Percentiles rank a stretch among this genome's conserved stretches.
These are phyloP conservation scores for Sugiyamaella smithiae DNA, from an alignment of 805 yeast species.

Conservation along the genomic window DNA sequence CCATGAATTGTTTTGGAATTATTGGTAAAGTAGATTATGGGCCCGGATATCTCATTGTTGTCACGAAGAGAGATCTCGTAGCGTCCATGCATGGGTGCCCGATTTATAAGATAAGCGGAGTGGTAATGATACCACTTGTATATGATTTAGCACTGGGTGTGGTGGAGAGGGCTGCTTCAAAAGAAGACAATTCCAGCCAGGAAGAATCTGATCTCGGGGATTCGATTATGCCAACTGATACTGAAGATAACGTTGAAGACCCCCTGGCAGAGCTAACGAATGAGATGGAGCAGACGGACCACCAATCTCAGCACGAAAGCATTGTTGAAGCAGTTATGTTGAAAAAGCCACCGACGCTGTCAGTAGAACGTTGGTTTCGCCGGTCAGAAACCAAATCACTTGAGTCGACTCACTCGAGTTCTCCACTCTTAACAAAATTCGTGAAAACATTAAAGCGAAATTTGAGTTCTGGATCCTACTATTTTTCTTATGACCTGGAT, in stretches of 20 bases:
- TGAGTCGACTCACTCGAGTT: too few species aligned
- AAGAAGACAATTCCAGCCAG: slow-evolving; percentile 4
- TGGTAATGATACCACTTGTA: slow-evolving; percentile 23
- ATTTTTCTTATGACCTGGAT: slow-evolving; percentile 33
- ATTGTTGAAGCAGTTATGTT: slow-evolving; percentile 15
- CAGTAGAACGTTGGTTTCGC: background rate
- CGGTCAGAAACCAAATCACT: background rate
- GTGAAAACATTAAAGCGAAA: slow-evolving; percentile 11
- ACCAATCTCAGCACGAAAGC: background rate
- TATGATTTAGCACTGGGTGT: background rate
- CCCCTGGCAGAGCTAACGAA: background rate
- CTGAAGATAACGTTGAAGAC: background rate
- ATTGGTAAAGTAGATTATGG: slow-evolving; percentile 22
- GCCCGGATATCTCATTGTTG: slow-evolving; percentile 21
- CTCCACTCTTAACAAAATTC: slow-evolving; percentile 16
- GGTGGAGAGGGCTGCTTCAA: slow-evolving; percentile 5
- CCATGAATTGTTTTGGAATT: slow-evolving; percentile 13
- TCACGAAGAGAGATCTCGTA: slow-evolving; percentile 19
- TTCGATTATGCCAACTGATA: background rate
- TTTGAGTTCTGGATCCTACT: slow-evolving; percentile 19
- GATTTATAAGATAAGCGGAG: slow-evolving; percentile 18
- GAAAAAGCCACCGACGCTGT: slow-evolving; percentile 6
- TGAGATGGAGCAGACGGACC: background rate
- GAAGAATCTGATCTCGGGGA: background rate
- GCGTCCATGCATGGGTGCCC: slow-evolving; percentile 13